Base-by-base conservation (phyloP, 1,284 basidiomycete genomes). In the Ustilago xerochloae region DNA sequence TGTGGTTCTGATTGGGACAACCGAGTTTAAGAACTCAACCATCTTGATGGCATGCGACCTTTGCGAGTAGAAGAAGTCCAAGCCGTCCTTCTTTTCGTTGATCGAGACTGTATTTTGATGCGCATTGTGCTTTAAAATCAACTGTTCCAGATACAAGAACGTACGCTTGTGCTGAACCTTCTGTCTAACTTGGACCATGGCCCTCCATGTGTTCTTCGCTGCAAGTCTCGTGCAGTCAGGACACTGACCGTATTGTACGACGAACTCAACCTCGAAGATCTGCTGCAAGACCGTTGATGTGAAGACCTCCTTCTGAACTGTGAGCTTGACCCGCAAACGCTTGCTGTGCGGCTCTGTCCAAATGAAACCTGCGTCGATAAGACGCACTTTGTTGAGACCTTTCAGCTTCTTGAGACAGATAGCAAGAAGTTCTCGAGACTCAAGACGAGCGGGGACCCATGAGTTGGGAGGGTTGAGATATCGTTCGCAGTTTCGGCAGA, bases 341-440 rank as follows among this genome's bases (percentile, higher is more conserved):
- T 96, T 96, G 53, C 92, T 94, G 86, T 99, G 96, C 1, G 96
- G 96, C 84, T 99, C 97, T 9, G 96, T 99, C 96, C 97, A 99
- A 82, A 99, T 94, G 85, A 99, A 99, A 74, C 94, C 93, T 0
- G 96, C 96, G 75, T 99, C 96, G 35, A 97, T 97, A 43, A 99
- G 87, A 32, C 96, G 92, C 54, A 99, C 94, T 87, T 94, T 96
- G 81, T 90, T 91, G 32, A 99, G 88, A 24, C 95, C 93, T 80
- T 97, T 96, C 81, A 98, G 90, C 85, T 95, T 97, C 85, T 93
- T 94, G 64, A 98, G 86, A 72, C 86, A 87, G 75, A 87, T 86
- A 82, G 88, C 88, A 43, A 99, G 88, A 32, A 99, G 88, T 84
- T 99, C 95, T 64, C 96, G 87, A 1, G 93, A 96, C 87, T 99